Evolutionary conservation across 345 rosid genomes (phyloP), one percentile per base, ranked within the genome.

Genomic region (Eucalyptus tenuipes): DNA sequence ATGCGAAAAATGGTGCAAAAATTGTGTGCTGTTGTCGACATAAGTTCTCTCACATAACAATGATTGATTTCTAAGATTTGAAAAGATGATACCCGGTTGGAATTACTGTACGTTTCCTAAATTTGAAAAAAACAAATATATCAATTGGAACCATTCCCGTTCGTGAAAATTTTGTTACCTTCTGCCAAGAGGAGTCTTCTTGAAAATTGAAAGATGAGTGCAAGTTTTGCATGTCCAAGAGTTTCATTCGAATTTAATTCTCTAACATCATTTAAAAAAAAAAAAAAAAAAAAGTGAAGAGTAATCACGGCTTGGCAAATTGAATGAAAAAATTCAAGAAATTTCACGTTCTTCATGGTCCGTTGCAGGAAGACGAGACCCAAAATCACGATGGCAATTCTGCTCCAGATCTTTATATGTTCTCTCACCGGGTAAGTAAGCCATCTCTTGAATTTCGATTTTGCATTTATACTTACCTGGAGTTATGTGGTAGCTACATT

Each of bases 371-470:
- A 95, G 91, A 93, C 97, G 27, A 95, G 95, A 90, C 98, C 99
- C 55, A 94, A 91, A 93, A 91, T 98, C 89, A 95, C 96, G 7
- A 40, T 45, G 79, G 68, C 64, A 13, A 88, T 98, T 89, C 91
- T 98, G 68, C 87, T 95, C 86, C 94, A 94, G 90, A 81, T 93
- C 88, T 95, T 97, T 94, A 86, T 95, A 33, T 98, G 99, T 87
- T 98, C 99, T 75, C 88, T 97, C 59, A 98, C 99, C 3, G 99
- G 99, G 99, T 97, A 93, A 90, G 17, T 10, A 12, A 50, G 45
- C 45, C 84, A 40, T 1, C 47, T 40, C 84, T 75, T 18, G 29
- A 75, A 75, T 75, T 13, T 20, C 24, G 45, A 40, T 22, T 42
- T 40, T 75, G 15, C 29, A 22, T 64, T n/a, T 15, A n/a, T 75